Conservation (phyloP, 148 eudicot genomes). For the Salicornia ramosissima region DNA sequence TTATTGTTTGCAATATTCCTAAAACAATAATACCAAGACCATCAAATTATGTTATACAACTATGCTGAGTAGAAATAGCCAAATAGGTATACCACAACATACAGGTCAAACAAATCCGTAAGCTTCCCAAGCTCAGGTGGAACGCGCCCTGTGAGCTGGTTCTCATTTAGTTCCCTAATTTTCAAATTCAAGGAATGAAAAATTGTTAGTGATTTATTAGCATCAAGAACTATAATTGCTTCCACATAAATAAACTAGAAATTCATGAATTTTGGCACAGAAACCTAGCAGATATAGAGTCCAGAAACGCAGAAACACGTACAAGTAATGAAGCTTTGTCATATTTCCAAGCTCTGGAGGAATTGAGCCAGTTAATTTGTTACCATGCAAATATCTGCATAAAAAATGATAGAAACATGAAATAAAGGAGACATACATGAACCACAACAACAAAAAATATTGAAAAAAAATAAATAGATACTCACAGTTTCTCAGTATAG, state of each 20-base stretch:
- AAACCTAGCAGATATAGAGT: neutral
- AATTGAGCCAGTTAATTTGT: slow-evolving; percentile 76
- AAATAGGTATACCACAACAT: slow-evolving; percentile 15
- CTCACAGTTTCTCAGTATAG: slow-evolving; percentile 92
- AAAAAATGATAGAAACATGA: neutral
- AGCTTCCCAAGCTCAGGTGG: slow-evolving; percentile 93
- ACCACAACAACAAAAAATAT: neutral
- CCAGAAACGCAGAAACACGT: slow-evolving; percentile 12
- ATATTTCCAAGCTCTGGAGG: slow-evolving; percentile 98
- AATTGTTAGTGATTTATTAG: neutral
- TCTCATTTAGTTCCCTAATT: slow-evolving; percentile 83
- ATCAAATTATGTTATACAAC: neutral
- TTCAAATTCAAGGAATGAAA: neutral
- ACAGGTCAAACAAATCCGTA: slow-evolving; percentile 92
- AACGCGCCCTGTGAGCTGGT: slow-evolving; percentile 68
- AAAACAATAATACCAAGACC: slow-evolving; percentile 10
- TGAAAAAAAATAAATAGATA: neutral
- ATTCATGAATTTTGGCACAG: neutral
- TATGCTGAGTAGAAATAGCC: neutral
- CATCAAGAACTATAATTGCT: neutral
- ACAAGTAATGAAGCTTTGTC: slow-evolving; percentile 95
- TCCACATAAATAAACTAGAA: neutral
- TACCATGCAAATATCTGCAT: slow-evolving; percentile 83
- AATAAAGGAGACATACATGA: neutral
- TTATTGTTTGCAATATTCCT: slow-evolving; percentile 89